Percentiles rank a stretch among this genome's conserved stretches.
phyloP scores from a whole-genome alignment of 75 land plant species.

The Larix kaempferi region DNA sequence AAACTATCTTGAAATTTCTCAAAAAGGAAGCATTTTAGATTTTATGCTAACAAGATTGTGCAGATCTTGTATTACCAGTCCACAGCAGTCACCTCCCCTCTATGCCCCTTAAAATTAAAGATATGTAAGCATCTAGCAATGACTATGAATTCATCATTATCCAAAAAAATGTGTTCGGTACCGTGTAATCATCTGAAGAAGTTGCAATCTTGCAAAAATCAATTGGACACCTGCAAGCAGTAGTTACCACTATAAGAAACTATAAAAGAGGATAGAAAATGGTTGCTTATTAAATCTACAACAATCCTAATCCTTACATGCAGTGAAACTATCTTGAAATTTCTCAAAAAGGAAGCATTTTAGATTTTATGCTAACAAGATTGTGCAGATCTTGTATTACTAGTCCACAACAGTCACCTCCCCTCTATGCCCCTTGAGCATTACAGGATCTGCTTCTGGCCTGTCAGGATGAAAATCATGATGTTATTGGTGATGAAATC shows the following conservation, averaged over 20 bases:
- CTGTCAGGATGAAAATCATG: conserved; percentile 34
- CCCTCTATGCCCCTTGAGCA: conserved; percentile 63
- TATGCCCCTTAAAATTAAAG: conserved; percentile 29
- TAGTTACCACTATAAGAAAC: background rate
- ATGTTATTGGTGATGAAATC: background rate
- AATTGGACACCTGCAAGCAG: conserved; percentile 60
- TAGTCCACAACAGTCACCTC: conserved; percentile 91
- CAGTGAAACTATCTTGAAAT: background rate
- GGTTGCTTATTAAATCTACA: background rate
- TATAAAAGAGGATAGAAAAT: background rate
- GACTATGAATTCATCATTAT: conserved; percentile 1
- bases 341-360: background rate
- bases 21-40: background rate
- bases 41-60: background rate
- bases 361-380: background rate
- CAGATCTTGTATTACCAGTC: conserved; percentile 54
- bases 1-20: background rate
- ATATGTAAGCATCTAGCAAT: background rate
- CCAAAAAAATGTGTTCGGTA: conserved; percentile 11
- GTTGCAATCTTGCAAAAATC: conserved; percentile 75
- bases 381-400: conserved; percentile 29
- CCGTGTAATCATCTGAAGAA: conserved; percentile 85
- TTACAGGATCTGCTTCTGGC: conserved; percentile 40
- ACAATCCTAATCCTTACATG: background rate
- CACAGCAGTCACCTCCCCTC: conserved; percentile 84